Base-by-base conservation (phyloP, 805 yeast genomes). In the Helenozyma baotianmanensis region DNA sequence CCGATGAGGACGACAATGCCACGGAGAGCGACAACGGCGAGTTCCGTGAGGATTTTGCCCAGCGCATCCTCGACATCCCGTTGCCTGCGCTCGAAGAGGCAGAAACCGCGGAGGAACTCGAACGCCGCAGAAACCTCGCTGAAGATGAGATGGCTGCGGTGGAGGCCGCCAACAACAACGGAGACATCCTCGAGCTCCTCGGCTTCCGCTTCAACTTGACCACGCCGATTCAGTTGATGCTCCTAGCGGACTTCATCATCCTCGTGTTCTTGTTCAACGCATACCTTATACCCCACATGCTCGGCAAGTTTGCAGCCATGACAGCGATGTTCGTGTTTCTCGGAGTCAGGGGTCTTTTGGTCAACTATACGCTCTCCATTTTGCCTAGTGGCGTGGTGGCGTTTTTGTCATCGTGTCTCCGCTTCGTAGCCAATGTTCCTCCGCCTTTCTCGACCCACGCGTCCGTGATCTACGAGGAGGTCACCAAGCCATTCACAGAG, bases 291-390 rank as follows among this genome's bases (percentile, higher is more conserved):
- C 81, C 82, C 9, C 68, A 73, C 6, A 45, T 66, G 26, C 27
- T 71, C 3, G 82, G 81, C 8, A 48, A 51, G 16, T 32, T 40
- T 23, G 32, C 32, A 10, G 36, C 35, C n/a, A 9, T 21, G 25
- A 24, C 29, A 14, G 15, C 22, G 12, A 14, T 29, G 33, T 29
- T 26, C 14, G 23, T 25, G 18, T n/a, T 23, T 10, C 17, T 26
- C 12, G 45, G 35, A 4, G 14, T 35, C 15, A 14, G 29, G 14
- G 32, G 30, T 14, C 23, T 29, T n/a, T 28, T 77, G 8, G 84
- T 77, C 43, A 78, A 78, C 52, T 90, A 97, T 33, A 85, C 74
- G 14, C n/a, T 29, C 6, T 10, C 25, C 5, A 14, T 78, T 77
- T 23, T 73, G 74, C 12, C 87, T 59, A 3, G 97, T 97, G 32